Evolutionary conservation across 2,329 filamentous ascomycete species (phyloP).

Genomic region (Westerdykella sp.): DNA sequence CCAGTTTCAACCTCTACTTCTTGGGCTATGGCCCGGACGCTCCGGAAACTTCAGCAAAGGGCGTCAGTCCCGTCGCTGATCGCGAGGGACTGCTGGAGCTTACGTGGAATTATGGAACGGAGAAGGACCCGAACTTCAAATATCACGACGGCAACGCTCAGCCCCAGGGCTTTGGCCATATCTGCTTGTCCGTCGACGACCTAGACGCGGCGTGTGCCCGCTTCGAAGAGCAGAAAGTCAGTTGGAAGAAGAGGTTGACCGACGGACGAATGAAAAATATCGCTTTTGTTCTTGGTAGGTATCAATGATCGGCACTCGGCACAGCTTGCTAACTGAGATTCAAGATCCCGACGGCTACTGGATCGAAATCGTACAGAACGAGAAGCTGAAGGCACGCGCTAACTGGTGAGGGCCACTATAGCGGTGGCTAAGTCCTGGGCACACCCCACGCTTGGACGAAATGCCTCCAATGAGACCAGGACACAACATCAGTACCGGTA

Average conservation of each 20-base stretch:
- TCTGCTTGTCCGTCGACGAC: constrained; percentile 82
- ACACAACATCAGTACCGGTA: no score
- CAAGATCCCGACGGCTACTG: constrained; percentile 72
- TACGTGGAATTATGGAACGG: constrained; percentile 77
- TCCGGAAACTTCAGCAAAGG: constrained; percentile 49
- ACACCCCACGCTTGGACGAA: not conserved
- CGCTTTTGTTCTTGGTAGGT: constrained; percentile 69
- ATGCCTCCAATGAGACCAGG: constrained; percentile 10
- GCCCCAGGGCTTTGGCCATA: constrained; percentile 91
- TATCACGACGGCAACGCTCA: constrained; percentile 92
- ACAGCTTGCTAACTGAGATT: constrained; percentile 8
- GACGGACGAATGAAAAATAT: constrained; percentile 90
- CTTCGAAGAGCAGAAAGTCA: constrained; percentile 73
- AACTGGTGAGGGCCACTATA: constrained; percentile 29
- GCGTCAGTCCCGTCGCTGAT: constrained; percentile 54
- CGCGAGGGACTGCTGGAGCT: constrained; percentile 84
- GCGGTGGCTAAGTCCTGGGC: no score
- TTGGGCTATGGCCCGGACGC: constrained; percentile 60
- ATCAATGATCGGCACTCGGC: not conserved
- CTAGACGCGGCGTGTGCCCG: constrained; percentile 80
- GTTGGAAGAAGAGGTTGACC: constrained; percentile 92
- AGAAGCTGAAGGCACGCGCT: constrained; percentile 49
- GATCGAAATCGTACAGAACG: constrained; percentile 74
- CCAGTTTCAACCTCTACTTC: constrained; percentile 87
- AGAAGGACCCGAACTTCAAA: constrained; percentile 74